Base-by-base conservation (phyloP, 768 basidiomycete species). In the Ramaria rubella region DNA sequence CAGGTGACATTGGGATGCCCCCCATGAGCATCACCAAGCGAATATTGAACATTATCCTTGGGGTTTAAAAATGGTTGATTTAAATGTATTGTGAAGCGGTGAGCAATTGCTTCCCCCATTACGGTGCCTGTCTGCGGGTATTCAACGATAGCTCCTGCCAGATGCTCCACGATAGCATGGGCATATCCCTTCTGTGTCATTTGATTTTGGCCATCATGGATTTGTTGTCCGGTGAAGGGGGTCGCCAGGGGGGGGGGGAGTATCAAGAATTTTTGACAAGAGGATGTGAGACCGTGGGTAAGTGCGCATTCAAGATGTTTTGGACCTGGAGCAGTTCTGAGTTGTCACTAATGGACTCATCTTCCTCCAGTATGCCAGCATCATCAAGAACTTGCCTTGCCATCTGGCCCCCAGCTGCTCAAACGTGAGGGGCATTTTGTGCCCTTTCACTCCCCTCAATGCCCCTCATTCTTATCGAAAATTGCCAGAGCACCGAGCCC, bases 81-180 rank as follows among this genome's bases (percentile, higher is more conserved):
- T 27, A 30, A 19, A 31, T 33, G 14, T 8, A 33, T n/a, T 26
- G 7, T 26, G 19, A 26, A 51, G 17, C 23, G 21, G 27, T 51
- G 49, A 2, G 19, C n/a, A n/a, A n/a, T n/a, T n/a, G n/a, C n/a
- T n/a, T n/a, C n/a, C n/a, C n/a, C n/a, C n/a, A n/a, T n/a, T n/a
- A n/a, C n/a, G n/a, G n/a, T n/a, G 4, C 49, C 49, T 27, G 49
- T 51, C n/a, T 51, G 27, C 26, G 49, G 49, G 30, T 29, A 51
- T 33, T 51, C 49, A 4, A 51, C 4, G n/a, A 51, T 51, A 21
- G 49, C 14, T 14, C 49, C 49, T 27, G 31, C 12, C 24, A 30
- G 21, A 33, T 51, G 49, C 26, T 51, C 26, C 8, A 51, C 49
- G 3, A 26, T 51, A 17, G 27, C 23, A 5, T 51, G 23, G 9